Conservation (phyloP, 768 basidiomycete species). For the Leccinellum luteum region DNA sequence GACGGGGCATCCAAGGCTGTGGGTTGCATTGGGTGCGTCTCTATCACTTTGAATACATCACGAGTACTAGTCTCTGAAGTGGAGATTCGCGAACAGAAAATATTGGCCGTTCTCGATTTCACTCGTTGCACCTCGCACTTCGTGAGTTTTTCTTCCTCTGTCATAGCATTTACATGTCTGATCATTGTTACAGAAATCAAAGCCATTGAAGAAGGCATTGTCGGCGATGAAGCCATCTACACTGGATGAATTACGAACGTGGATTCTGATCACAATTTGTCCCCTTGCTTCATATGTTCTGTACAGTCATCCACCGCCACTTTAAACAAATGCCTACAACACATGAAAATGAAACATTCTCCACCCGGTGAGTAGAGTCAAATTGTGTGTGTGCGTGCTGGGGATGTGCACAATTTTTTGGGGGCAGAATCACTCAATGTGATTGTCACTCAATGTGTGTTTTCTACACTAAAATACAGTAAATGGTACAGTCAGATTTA, state of each 20-base stretch:
- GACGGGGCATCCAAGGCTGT: neutral
- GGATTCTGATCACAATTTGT: too few relatives aligned
- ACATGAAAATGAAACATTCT: too few relatives aligned
- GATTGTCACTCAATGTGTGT: too few relatives aligned
- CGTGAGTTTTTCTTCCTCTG: neutral
- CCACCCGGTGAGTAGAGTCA: too few relatives aligned
- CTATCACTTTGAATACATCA: neutral
- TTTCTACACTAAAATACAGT: too few relatives aligned
- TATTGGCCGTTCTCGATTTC: neutral
- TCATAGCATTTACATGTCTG: neutral
- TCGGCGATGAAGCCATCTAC: neutral
- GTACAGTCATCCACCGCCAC: too few relatives aligned
- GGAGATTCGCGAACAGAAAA: neutral
- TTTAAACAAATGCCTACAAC: too few relatives aligned
- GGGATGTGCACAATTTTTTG: too few relatives aligned
- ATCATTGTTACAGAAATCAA: neutral
- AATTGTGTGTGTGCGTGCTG: too few relatives aligned
- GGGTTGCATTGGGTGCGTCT: neutral
- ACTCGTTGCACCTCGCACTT: neutral
- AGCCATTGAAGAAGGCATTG: neutral
- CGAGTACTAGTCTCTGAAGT: fast-evolving
- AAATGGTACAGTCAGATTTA: too few relatives aligned
- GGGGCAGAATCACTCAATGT: too few relatives aligned
- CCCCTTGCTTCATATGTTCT: too few relatives aligned
- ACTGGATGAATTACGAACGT: neutral